Base-by-base conservation (phyloP, 495 filamentous ascomycete genomes). In the Trichodelitschia bisporula region DNA sequence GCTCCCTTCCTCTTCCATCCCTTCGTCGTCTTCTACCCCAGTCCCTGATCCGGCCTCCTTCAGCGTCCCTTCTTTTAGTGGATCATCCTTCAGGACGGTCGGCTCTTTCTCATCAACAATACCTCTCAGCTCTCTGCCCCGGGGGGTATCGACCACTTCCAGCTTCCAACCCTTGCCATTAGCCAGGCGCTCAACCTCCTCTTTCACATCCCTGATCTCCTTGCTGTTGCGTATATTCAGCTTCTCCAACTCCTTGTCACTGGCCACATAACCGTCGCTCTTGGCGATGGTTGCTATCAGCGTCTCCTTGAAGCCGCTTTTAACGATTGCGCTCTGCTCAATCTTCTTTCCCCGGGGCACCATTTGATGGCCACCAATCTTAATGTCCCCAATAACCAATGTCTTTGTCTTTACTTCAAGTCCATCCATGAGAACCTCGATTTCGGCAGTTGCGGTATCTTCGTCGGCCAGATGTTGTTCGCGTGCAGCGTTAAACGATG, bases 201-300 rank as follows among this genome's bases (percentile, higher is more conserved):
- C 58, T 40, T 57, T 61, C 34, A 80, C 50, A 33, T 58, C 53
- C 32, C 80, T 70, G 2, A 86, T 50, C 33, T 62, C 57, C 31
- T 72, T 58, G 4, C 64, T 62, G 36, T 73, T 39, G 4, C 18
- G 65, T n/a, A 91, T 51, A 14, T 72, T 64, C 36, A 76, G 51
- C 40, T 72, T 66, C 42, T 65, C 62, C 28, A 90, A 43, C 20
- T 73, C 66, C 23, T 73, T 63, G 23, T 63, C 58, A 5, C 54
- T 57, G 33, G 72, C 38, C 24, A 50, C 46, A 17, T 59, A 59
- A 34, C 48, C 50, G 28, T 48, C 49, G 14, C 49, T 56, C 20
- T 38, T 44, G 46, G 39, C 62, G 49, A 42, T 52, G 29, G 42
- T 53, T 11, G 36, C 46, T 16, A 55, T 50, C 49, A 26, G 62